Percentiles rank a stretch among this genome's conserved stretches.
phyloP scores from a whole-genome alignment of 805 yeast genomes.

The Metschnikowia rubicola region DNA sequence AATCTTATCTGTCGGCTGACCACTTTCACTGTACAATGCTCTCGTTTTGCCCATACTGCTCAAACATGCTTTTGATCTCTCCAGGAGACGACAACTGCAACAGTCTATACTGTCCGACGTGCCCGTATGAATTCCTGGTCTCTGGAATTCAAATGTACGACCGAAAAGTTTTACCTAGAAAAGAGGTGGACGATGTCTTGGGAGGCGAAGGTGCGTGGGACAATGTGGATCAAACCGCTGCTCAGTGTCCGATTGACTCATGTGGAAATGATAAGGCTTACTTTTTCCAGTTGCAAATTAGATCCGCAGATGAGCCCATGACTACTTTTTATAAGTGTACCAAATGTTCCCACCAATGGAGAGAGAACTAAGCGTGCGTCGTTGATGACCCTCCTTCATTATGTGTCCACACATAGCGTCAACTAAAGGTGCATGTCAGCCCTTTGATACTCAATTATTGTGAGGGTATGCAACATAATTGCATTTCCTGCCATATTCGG shows the following conservation, averaged over 20 bases:
- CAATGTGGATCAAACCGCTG: conserved; percentile 91
- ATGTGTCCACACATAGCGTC: too few relatives aligned
- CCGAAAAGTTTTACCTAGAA: conserved; percentile 76
- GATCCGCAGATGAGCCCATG: conserved; percentile 99
- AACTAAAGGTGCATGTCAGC: too few relatives aligned
- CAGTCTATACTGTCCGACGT: conserved; percentile 83
- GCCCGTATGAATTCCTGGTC: conserved; percentile 93
- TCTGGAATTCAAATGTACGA: conserved; percentile 81
- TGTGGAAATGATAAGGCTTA: conserved; percentile 92
- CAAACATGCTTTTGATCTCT: conserved; percentile 80
- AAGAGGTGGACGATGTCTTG: conserved; percentile 91
- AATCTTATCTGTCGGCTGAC: background rate
- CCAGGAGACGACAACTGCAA: conserved; percentile 54
- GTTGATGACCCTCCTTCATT: too few relatives aligned
- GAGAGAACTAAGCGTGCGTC: conserved; percentile 64
- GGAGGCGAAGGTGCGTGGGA: conserved; percentile 99
- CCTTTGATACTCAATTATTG: too few relatives aligned
- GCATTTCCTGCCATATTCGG: conserved; percentile 1
- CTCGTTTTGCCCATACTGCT: conserved; percentile 92
- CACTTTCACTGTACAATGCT: conserved; percentile 49
- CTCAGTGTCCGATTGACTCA: conserved; percentile 83
- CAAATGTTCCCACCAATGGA: conserved; percentile 92
- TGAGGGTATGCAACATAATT: background rate
- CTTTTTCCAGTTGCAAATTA: conserved; percentile 92
- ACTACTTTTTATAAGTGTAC: conserved; percentile 96